phyloP scores from a whole-genome alignment of 495 filamentous ascomycete species.

The Xylaria cubensis region DNA sequence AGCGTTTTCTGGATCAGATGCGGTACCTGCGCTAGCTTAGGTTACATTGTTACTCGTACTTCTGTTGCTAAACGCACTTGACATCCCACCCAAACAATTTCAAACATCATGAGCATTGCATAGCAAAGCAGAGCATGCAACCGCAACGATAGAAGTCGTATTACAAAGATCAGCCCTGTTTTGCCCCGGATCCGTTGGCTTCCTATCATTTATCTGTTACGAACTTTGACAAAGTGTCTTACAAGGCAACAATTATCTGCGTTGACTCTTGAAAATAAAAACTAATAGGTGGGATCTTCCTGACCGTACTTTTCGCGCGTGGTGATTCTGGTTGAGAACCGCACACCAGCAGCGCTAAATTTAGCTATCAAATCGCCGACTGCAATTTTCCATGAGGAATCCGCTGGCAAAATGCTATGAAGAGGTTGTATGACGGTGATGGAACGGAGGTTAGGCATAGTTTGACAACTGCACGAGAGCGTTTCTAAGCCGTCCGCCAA shows the following conservation, averaged over 20 bases:
- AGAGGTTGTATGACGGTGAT: neutral
- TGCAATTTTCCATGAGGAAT: neutral
- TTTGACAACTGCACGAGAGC: neutral
- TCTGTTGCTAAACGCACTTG: neutral
- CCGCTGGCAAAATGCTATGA: neutral
- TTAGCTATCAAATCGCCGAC: neutral
- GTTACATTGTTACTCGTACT: neutral
- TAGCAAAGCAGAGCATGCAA: neutral
- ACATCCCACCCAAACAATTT: neutral
- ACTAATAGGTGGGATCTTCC: neutral
- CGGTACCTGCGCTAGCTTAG: slow-evolving; percentile 2
- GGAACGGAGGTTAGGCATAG: neutral
- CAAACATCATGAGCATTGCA: neutral
- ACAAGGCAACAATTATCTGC: neutral
- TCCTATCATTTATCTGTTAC: neutral
- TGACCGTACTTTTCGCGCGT: neutral
- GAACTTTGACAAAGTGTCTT: neutral
- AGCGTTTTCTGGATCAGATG: slow-evolving; percentile 11
- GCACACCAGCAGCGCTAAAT: neutral
- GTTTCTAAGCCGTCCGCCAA: neutral
- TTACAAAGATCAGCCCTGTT: neutral
- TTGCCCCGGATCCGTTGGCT: neutral
- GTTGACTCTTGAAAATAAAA: neutral
- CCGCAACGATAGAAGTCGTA: neutral
- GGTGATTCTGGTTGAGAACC: neutral